Percentiles rank a stretch among this genome's conserved stretches.
Evolutionary conservation across 2,329 filamentous ascomycete species (phyloP).

Genomic region (Aspergillus transmontanensis): DNA sequence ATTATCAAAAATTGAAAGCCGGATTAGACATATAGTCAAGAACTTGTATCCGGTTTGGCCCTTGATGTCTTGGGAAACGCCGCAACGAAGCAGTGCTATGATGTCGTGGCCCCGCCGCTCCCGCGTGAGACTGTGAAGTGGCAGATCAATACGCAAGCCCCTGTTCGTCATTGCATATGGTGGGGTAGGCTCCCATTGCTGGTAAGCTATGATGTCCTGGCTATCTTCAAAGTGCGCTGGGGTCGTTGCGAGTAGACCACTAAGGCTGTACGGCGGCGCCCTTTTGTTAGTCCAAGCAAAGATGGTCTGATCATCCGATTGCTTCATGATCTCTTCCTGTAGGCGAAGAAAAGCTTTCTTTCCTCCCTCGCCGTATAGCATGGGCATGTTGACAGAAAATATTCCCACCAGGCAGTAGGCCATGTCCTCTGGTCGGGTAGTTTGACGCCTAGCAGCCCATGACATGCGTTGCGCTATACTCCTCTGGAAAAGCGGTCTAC

Average conservation of each 20-base stretch:
- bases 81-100: too few relatives aligned
- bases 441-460: background rate
- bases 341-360: background rate
- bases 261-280: accelerated
- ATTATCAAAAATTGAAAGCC: too few relatives aligned
- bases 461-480: background rate
- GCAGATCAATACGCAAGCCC: background rate
- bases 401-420: background rate
- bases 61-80: too few relatives aligned
- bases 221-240: background rate
- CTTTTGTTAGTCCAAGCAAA: background rate
- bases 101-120: too few relatives aligned
- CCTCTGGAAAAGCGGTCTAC: too few relatives aligned
- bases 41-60: too few relatives aligned
- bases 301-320: background rate
- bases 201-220: background rate
- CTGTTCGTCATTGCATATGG: background rate
- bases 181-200: background rate
- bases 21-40: too few relatives aligned
- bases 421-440: background rate
- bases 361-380: background rate
- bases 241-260: background rate
- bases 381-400: background rate
- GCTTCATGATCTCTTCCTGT: background rate
- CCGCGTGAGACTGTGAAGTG: accelerated